A percentile compares a stretch with the other conserved stretches of the same genome.
These are phyloP conservation scores for Aspergillus panamensis DNA, from an alignment of 495 filamentous ascomycete genomes.

Conservation along the genomic window DNA sequence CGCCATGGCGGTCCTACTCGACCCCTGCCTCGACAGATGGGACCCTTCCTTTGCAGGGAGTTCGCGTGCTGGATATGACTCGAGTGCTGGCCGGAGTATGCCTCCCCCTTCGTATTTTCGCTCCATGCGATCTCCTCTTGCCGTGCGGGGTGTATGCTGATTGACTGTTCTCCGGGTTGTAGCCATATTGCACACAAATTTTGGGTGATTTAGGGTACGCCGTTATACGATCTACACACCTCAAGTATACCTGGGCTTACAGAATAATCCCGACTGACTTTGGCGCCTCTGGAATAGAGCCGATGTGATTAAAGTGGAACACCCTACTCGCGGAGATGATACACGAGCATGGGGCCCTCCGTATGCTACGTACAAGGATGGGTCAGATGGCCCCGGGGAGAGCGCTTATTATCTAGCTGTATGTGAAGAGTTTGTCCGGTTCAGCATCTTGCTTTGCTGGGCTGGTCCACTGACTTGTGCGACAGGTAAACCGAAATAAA, in stretches of 20 bases:
- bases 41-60: constrained; percentile 71
- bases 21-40: constrained; percentile 25
- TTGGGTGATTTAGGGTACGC: constrained; percentile 90
- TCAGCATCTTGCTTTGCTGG: neutral
- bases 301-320: constrained; percentile 95
- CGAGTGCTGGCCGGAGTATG: constrained; percentile 82
- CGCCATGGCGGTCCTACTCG: constrained; percentile 39
- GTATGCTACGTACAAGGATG: constrained; percentile 71
- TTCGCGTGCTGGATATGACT: constrained; percentile 92
- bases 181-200: constrained; percentile 98
- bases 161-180: constrained; percentile 10
- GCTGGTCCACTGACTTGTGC: constrained; percentile 2
- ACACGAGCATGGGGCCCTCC: constrained; percentile 96
- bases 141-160: constrained; percentile 19
- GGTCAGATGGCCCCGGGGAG: constrained; percentile 74
- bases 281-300: constrained; percentile 53
- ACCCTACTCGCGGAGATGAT: constrained; percentile 87
- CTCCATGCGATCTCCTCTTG: neutral
- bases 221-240: neutral
- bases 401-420: constrained; percentile 93
- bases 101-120: neutral
- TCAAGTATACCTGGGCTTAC: neutral
- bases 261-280: neutral
- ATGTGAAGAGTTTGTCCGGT: constrained; percentile 24
- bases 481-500: constrained; percentile 91